A percentile compares a stretch with the other conserved stretches of the same genome.
phyloP scores from a whole-genome alignment of 257 asterid genomes.

The Gardenia jasminoides region DNA sequence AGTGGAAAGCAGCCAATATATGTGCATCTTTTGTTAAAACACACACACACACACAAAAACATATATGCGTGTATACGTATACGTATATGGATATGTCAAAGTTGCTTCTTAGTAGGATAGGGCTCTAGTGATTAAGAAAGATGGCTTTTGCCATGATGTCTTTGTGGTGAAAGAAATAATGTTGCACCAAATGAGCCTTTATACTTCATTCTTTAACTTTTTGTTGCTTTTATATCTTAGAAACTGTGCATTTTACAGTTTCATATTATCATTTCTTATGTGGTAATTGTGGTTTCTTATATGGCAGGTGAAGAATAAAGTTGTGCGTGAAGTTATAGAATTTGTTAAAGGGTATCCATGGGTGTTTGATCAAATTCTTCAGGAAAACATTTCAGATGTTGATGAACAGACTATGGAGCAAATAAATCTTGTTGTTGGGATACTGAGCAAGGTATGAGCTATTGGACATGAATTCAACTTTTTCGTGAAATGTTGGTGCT shows the following conservation, averaged over 20 bases:
- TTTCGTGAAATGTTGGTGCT: constrained; percentile 8
- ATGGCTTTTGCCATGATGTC: neutral
- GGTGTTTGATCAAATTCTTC: constrained; percentile 87
- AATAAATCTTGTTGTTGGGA: constrained; percentile 69
- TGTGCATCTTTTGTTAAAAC: too few relatives aligned
- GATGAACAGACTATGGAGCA: constrained; percentile 79
- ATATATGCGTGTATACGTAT: too few relatives aligned
- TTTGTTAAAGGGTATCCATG: constrained; percentile 74
- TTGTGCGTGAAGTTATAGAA: constrained; percentile 82
- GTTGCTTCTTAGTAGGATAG: neutral
- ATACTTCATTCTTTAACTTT: neutral
- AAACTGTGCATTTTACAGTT: neutral
- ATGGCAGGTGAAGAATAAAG: constrained; percentile 82
- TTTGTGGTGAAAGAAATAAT: neutral
- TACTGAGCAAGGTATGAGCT: constrained; percentile 77
- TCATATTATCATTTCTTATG: neutral
- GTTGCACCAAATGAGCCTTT: neutral
- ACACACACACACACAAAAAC: too few relatives aligned
- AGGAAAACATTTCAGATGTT: constrained; percentile 65
- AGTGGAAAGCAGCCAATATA: neutral
- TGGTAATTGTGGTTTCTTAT: neutral
- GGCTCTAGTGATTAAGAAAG: neutral
- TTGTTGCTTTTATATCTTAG: too few relatives aligned
- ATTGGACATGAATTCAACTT: constrained; percentile 9
- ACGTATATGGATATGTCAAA: too few relatives aligned